A percentile compares a stretch with the other conserved stretches of the same genome.
Evolutionary conservation across 129 eudicot genomes (phyloP).

Genomic region (Scalesia atractyloides): DNA sequence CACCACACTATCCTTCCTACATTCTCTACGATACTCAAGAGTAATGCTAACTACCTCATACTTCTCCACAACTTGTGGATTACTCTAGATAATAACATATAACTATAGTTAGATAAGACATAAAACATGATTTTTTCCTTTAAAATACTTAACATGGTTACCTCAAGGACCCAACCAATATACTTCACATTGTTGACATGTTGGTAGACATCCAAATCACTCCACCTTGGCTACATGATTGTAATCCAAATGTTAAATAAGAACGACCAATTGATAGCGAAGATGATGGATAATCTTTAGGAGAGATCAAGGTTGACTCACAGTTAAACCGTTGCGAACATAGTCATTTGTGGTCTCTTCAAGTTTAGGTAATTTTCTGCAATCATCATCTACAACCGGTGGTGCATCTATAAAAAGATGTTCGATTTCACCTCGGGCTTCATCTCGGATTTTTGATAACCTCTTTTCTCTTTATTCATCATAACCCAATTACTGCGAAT

Average conservation of each 20-base stretch:
- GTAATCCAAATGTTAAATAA: not conserved
- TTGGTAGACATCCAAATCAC: conserved; percentile 90
- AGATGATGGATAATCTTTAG: not conserved
- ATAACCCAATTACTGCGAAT: conserved; percentile 73
- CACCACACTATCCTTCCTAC: conserved; percentile 84
- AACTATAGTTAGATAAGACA: not conserved
- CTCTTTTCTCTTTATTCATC: conserved; percentile 92
- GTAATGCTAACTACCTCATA: conserved; percentile 90
- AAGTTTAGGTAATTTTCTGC: conserved; percentile 75
- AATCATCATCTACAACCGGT: conserved; percentile 71
- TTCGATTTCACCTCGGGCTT: conserved; percentile 79
- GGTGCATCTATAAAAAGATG: conserved; percentile 76
- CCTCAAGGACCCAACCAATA: conserved; percentile 95
- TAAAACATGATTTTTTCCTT: not conserved
- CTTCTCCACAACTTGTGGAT: conserved; percentile 73
- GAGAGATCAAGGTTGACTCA: conserved; percentile 40
- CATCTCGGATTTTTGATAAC: conserved; percentile 84
- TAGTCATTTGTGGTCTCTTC: conserved; percentile 65
- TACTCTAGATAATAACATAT: no score
- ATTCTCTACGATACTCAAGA: conserved; percentile 92
- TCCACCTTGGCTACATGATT: conserved; percentile 78
- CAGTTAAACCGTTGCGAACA: conserved; percentile 69
- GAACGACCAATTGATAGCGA: not conserved
- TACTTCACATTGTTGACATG: conserved; percentile 97
- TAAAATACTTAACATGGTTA: conserved; percentile 24